Conservation (phyloP, 345 rosid genomes). For the Anacardium occidentale region DNA sequence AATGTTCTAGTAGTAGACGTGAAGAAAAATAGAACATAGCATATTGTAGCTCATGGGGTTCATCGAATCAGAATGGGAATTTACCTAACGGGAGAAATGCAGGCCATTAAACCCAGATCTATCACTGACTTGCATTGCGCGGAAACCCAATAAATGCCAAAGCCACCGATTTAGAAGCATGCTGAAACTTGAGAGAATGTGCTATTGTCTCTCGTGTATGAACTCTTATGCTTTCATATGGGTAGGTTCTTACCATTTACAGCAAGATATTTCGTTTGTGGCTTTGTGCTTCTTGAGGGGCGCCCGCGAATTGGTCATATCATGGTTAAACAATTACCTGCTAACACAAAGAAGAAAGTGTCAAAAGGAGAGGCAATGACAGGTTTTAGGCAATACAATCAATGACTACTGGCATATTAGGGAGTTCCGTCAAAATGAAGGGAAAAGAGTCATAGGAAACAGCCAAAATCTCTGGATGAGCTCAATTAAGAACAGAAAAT, state of each 20-base stretch:
- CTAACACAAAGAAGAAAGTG: background rate
- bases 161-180: background rate
- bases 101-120: background rate
- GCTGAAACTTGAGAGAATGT: background rate
- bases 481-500: too few species aligned
- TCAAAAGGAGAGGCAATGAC: background rate
- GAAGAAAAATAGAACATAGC: background rate
- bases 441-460: background rate
- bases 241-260: background rate
- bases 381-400: background rate
- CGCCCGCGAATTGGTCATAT: background rate
- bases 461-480: too few species aligned
- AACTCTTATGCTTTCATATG: background rate
- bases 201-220: background rate
- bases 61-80: background rate
- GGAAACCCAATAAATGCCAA: background rate
- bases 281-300: background rate
- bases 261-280: background rate
- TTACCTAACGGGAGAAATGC: background rate
- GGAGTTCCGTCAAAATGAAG: background rate
- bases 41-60: constrained; percentile 1
- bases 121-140: background rate
- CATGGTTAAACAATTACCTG: background rate
- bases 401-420: background rate
- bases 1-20: background rate